Percentiles rank a stretch among this genome's conserved stretches.
These are phyloP conservation scores for Saccharomyces jurei DNA, from an alignment of 805 yeast genomes.

Conservation along the genomic window DNA sequence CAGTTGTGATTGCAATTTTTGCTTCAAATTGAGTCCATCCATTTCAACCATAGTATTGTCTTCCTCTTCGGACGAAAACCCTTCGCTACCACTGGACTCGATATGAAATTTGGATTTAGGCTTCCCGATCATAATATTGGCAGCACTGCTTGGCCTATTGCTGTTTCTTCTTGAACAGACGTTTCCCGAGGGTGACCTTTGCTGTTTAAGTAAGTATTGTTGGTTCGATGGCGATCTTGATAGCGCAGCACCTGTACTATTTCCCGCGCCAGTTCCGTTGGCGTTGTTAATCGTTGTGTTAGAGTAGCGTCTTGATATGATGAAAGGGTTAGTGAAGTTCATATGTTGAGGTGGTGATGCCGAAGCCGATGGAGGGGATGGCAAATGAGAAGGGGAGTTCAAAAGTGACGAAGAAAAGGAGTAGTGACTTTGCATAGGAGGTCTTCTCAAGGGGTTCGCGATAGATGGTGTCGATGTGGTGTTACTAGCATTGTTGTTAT, in stretches of 20 bases:
- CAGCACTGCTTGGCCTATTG: background rate
- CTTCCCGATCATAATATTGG: background rate
- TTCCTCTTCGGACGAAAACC: conserved; percentile 18
- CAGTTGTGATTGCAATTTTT: background rate
- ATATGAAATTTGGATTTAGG: conserved; percentile 12
- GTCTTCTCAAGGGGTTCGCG: background rate
- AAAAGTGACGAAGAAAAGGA: background rate
- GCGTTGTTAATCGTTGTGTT: background rate
- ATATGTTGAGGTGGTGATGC: background rate
- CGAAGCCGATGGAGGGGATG: background rate
- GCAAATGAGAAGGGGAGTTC: background rate
- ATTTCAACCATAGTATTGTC: conserved; percentile 5
- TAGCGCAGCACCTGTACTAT: background rate
- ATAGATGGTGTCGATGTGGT: conserved; percentile 30
- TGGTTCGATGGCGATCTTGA: background rate
- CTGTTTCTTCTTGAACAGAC: background rate
- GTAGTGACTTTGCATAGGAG: background rate
- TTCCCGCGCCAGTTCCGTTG: background rate
- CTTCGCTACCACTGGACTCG: conserved; percentile 22
- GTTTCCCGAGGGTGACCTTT: conserved; percentile 1
- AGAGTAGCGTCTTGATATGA: background rate
- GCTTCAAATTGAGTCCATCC: background rate
- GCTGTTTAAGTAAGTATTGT: conserved; percentile 6
- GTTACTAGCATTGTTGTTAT: background rate
- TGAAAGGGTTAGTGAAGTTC: background rate